These are phyloP conservation scores for Cubamyces sp. DNA, from an alignment of 768 basidiomycete genomes.

Conservation along the genomic window DNA sequence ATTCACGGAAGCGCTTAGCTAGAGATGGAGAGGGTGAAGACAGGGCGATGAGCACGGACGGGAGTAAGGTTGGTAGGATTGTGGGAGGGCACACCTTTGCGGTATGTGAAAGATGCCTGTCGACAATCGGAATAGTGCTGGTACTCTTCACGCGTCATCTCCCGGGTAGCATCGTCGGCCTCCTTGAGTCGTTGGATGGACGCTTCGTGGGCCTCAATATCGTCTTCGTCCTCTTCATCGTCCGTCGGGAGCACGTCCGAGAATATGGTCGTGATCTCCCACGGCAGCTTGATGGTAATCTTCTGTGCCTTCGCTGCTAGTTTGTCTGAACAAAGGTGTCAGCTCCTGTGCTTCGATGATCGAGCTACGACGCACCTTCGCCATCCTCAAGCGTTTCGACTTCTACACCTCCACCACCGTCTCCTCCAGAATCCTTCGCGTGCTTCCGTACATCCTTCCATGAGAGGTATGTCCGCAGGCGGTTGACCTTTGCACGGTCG, in stretches of 20 bases:
- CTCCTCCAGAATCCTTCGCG: slow-evolving; percentile 87
- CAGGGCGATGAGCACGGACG: background rate
- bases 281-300: slow-evolving; percentile 92
- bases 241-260: slow-evolving; percentile 91
- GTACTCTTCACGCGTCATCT: slow-evolving; percentile 97
- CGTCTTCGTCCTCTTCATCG: slow-evolving; percentile 95
- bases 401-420: slow-evolving; percentile 78
- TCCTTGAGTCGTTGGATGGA: slow-evolving; percentile 90
- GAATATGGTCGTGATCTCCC: slow-evolving; percentile 93
- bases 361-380: slow-evolving; percentile 56
- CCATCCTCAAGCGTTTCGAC: slow-evolving; percentile 85
- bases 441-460: slow-evolving; percentile 98
- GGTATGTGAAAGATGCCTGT: slow-evolving; percentile 95
- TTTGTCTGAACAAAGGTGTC: slow-evolving; percentile 57
- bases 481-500: slow-evolving; percentile 92
- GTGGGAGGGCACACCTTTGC: slow-evolving; percentile 68
- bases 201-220: slow-evolving; percentile 93
- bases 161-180: slow-evolving; percentile 91
- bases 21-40: background rate
- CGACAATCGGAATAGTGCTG: slow-evolving; percentile 96
- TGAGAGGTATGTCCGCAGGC: slow-evolving; percentile 88
- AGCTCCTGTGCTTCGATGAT: background rate
- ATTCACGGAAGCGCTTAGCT: slow-evolving; percentile 96
- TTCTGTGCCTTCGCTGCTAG: slow-evolving; percentile 85
- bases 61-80: background rate